Evolutionary conservation across 1,139 yeast species (phyloP), one percentile per base, ranked within the genome.

Genomic region (Hanseniaspora gamundiae): DNA sequence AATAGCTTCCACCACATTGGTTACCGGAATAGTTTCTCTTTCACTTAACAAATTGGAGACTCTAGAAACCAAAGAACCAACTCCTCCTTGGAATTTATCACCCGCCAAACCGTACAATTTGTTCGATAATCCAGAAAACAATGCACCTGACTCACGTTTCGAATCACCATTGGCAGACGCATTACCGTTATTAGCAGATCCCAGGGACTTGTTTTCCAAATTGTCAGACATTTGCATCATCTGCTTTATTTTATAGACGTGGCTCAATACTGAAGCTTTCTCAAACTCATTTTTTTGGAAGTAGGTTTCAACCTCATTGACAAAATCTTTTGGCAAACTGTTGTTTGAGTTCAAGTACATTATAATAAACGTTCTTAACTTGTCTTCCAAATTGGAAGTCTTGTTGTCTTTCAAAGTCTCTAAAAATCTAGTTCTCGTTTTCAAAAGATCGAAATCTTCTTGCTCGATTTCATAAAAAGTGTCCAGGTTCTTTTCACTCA

Each of bases 401-500:
- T 62, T 61, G 2, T 60, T 60, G 48, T 65, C 72, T 16, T 67
- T 64, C 49, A 82, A 61, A 24, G 80, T 67, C 17, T 76, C 80
- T 50, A 79, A 57, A 53, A 80, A 82, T 52, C 76, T 74, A 39
- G 65, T 65, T 56, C 76, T 78, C 10, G 76, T 66, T 51, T 79
- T 79, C 13, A 82, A 74, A 58, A 77, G 80, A 50, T 67, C 71
- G 44, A 73, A 69, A 54, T 74, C 78, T 31, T 44, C 47, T 57
- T 91, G 97, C 64, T 91, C 99, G 48, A 93, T 78, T 63, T 91
- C 97, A 60, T 88, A 91, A 55, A 87, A 83, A 49, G 87, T 78
- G 55, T 93, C 98, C 52, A 91, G 71, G 20, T 81, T 80, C 51
- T 91, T 83, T 14, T 82, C 80, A 54, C 91, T 94, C 48, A 91